Base-by-base conservation (phyloP, 805 yeast species). In the Candida quercuum region DNA sequence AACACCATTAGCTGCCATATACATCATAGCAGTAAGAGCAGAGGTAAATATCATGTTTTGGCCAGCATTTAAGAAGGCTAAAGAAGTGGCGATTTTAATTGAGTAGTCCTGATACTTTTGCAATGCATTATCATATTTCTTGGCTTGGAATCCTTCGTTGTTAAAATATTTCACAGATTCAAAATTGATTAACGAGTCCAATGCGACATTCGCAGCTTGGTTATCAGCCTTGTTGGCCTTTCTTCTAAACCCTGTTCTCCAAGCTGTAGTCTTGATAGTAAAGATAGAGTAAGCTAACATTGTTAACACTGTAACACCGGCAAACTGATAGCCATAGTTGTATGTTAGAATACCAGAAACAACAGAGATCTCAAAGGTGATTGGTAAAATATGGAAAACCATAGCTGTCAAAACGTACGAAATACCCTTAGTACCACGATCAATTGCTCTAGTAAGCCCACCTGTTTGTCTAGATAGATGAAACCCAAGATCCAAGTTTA, bases 331-430 rank as follows among this genome's bases (percentile, higher is more conserved):
- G 19, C 99, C 99, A 57, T 87, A 93, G 58, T 91, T 91, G 59
- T 89, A 91, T 13, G 96, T 87, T 48, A 93, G 67, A 31, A 93
- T 84, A 39, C 97, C 96, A 57, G 96, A 86, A 11, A 93, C 99
- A 38, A 93, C 81, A 3, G 85, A 73, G 37, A 93, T 93, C 59
- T 93, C 99, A 56, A 93, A 84, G 3, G 94, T 72, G 28, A 91
- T 84, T 8, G 99, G 99, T 24, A 91, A 67, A 26, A 93, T 89
- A 58, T 93, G 98, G 67, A 93, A 91, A n/a, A 93, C 96, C 95
- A 91, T 86, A 3, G 98, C 96, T 26, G 86, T 78, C 33, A 93
- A 66, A 5, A 93, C 97, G 51, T 85, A 89, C 11, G 94, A 81
- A 37, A 93, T 91, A 66, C 99, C 99, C 52, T 93, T 91, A 1